Evolutionary conservation across 140 eudicot genomes (phyloP).

Genomic region (Oenanthe javanica): DNA sequence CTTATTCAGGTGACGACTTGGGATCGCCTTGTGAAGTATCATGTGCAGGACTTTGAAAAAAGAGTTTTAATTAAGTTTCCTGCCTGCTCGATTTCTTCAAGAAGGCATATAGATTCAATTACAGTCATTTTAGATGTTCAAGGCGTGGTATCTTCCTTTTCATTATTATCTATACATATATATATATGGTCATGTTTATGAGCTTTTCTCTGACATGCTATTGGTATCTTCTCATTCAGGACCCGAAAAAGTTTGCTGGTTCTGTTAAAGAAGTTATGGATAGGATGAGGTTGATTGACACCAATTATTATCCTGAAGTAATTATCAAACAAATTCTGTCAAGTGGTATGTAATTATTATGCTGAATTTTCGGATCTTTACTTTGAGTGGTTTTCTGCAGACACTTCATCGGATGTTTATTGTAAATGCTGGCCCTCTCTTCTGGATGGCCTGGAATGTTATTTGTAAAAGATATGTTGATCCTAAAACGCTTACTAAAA

Average conservation of each 20-base stretch:
- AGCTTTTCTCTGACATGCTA: conserved; percentile 7
- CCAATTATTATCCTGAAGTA: conserved; percentile 82
- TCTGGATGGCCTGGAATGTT: conserved; percentile 62
- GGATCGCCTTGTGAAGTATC: conserved; percentile 55
- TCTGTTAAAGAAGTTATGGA: conserved; percentile 59
- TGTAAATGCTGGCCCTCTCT: conserved; percentile 70
- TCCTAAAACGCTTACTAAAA: conserved; percentile 58
- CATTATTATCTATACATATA: neutral
- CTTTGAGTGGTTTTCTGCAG: conserved; percentile 26
- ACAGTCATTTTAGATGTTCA: conserved; percentile 62
- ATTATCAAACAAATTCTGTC: neutral
- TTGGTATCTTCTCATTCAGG: conserved; percentile 28
- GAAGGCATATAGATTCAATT: conserved; percentile 33
- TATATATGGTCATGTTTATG: conserved; percentile 8
- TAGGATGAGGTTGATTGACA: conserved; percentile 58
- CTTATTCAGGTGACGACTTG: conserved; percentile 47
- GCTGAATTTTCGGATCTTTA: neutral
- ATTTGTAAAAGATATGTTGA: conserved; percentile 51
- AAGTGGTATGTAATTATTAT: neutral
- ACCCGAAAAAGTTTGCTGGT: conserved; percentile 49
- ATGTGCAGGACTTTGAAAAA: conserved; percentile 57
- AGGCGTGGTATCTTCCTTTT: conserved; percentile 38
- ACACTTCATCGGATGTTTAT: conserved; percentile 69
- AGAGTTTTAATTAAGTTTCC: conserved; percentile 42
- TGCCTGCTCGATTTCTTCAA: conserved; percentile 53